Evolutionary conservation across 805 yeast species (phyloP).

Genomic region (Pichia californica): DNA sequence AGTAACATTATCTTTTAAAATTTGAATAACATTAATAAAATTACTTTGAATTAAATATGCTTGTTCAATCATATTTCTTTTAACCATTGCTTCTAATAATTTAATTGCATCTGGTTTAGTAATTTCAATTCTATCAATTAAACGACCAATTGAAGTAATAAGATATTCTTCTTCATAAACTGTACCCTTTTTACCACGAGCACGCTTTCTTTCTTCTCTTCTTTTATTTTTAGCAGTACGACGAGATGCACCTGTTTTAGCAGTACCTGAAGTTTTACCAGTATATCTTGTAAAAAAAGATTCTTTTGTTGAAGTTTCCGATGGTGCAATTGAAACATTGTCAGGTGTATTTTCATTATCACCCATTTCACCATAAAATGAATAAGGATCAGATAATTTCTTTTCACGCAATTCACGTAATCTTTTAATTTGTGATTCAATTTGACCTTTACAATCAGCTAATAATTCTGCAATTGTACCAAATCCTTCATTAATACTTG

Average conservation of each 20-base stretch:
- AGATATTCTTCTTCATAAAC: slow-evolving; percentile 95
- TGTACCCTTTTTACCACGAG: slow-evolving; percentile 96
- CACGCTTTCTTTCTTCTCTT: slow-evolving; percentile 91
- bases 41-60: slow-evolving; percentile 74
- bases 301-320: slow-evolving; percentile 87
- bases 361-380: slow-evolving; percentile 67
- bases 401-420: slow-evolving; percentile 78
- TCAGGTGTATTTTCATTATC: slow-evolving; percentile 74
- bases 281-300: slow-evolving; percentile 94
- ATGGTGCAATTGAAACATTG: slow-evolving; percentile 89
- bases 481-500: slow-evolving; percentile 79
- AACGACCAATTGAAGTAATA: slow-evolving; percentile 79
- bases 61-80: slow-evolving; percentile 68
- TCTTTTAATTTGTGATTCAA: slow-evolving; percentile 75
- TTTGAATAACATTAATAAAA: slow-evolving; percentile 49
- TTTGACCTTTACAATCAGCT: slow-evolving; percentile 89
- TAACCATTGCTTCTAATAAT: slow-evolving; percentile 67
- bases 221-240: slow-evolving; percentile 87
- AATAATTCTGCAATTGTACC: slow-evolving; percentile 79
- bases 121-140: slow-evolving; percentile 71
- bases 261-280: slow-evolving; percentile 93
- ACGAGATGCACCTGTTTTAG: slow-evolving; percentile 93
- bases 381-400: slow-evolving; percentile 78
- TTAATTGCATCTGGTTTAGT: slow-evolving; percentile 69
- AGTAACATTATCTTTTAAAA: slow-evolving; percentile 52